These are phyloP conservation scores for Solanum tacnaense DNA, from an alignment of 257 asterid species.

Conservation along the genomic window DNA sequence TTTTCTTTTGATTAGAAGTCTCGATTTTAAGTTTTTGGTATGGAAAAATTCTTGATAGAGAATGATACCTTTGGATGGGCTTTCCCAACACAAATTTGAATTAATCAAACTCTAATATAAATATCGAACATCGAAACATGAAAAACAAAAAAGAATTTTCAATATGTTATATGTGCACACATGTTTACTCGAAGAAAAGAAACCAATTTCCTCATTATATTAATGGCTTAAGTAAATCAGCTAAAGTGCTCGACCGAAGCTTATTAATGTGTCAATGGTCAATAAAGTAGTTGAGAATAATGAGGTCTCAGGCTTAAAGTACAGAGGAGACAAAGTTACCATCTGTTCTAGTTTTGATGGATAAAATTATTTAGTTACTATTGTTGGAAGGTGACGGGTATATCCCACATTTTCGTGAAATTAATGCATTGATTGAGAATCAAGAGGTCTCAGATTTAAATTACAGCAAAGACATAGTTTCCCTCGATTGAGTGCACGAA, in stretches of 20 bases:
- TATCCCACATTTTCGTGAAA: neutral
- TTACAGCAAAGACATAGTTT: no score
- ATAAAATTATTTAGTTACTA: neutral
- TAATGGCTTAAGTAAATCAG: neutral
- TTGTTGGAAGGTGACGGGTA: no score
- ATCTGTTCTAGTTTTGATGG: neutral
- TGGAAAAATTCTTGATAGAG: neutral
- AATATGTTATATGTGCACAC: neutral
- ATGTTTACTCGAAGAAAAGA: neutral
- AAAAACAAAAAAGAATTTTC: neutral
- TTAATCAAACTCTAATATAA: neutral
- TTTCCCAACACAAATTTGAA: neutral
- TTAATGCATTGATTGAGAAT: neutral
- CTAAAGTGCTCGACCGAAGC: neutral
- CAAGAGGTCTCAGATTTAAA: no score
- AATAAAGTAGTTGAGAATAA: neutral
- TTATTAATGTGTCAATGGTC: neutral
- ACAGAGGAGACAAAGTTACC: neutral
- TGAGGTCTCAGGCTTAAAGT: neutral
- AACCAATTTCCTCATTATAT: neutral
- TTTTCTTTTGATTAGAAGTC: neutral
- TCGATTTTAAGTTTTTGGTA: rapidly evolving
- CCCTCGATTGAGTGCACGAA: neutral
- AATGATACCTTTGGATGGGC: neutral
- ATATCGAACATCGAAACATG: neutral